A percentile compares a stretch with the other conserved stretches of the same genome.
Conservation (phyloP, 768 basidiomycete genomes). For the Naganishia vaughanmartiniae region DNA sequence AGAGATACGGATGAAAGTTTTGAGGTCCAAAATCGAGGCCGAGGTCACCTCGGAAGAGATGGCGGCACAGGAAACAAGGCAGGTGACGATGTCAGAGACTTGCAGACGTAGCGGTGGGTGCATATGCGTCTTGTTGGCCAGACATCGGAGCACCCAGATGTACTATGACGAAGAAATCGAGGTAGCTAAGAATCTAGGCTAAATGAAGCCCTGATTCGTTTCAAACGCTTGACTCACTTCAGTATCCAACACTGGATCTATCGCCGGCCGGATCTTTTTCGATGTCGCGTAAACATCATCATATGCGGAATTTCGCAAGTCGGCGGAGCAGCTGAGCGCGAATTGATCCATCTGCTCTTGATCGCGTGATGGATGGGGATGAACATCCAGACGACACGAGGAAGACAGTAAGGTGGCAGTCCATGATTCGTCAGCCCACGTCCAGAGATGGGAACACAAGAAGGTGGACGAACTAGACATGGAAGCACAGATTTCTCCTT, state of each 20-base stretch:
- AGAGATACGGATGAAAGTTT: slow-evolving; percentile 29
- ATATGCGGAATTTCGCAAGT: not conserved
- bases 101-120: slow-evolving; percentile 31
- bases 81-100: slow-evolving; percentile 31
- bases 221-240: slow-evolving; percentile 7
- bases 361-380: not conserved
- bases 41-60: slow-evolving; percentile 15
- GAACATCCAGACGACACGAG: not conserved
- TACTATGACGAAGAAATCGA: slow-evolving; percentile 3
- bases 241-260: slow-evolving; percentile 18
- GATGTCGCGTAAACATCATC: not conserved
- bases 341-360: slow-evolving; percentile 12
- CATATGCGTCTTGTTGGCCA: slow-evolving; percentile 34
- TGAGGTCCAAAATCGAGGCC: slow-evolving; percentile 22
- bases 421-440: not conserved
- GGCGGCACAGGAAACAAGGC: slow-evolving; percentile 14
- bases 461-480: not conserved
- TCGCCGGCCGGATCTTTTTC: not conserved
- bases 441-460: not conserved
- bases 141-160: slow-evolving; percentile 24
- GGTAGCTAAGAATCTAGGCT: not conserved
- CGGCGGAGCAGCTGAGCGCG: slow-evolving; percentile 20
- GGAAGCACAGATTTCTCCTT: not conserved
- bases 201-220: not conserved
- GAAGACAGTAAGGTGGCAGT: not conserved